Evolutionary conservation across 1,139 yeast genomes (phyloP).

Genomic region (Nakaseomyces nivariensis): DNA sequence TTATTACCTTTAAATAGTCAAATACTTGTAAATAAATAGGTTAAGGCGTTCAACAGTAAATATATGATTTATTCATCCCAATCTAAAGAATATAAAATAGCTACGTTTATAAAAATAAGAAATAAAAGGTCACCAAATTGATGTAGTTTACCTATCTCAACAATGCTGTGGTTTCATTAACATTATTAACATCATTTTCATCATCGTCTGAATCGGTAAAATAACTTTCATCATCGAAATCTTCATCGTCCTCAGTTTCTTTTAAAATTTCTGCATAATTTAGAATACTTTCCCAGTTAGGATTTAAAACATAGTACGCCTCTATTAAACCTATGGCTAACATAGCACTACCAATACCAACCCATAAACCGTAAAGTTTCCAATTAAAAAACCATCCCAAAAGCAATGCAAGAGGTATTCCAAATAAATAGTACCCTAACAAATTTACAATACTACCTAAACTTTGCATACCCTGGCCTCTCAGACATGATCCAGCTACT

Average conservation of each 20-base stretch:
- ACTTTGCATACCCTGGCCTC: slow-evolving; percentile 83
- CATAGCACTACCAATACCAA: slow-evolving; percentile 77
- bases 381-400: slow-evolving; percentile 48
- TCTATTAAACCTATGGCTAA: slow-evolving; percentile 58
- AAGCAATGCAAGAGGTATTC: slow-evolving; percentile 59
- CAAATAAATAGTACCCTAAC: slow-evolving; percentile 59
- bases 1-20: neutral
- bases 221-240: slow-evolving; percentile 19
- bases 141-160: neutral
- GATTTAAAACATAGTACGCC: slow-evolving; percentile 38
- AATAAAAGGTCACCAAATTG: neutral
- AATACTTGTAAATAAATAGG: neutral
- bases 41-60: neutral
- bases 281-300: slow-evolving; percentile 46
- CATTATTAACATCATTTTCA: slow-evolving; percentile 12
- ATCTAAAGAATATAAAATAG: neutral
- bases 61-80: slow-evolving; percentile 1
- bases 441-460: slow-evolving; percentile 75
- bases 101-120: neutral
- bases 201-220: slow-evolving; percentile 21
- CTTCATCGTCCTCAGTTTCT: slow-evolving; percentile 29
- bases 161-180: slow-evolving; percentile 8
- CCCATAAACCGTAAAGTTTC: slow-evolving; percentile 70
- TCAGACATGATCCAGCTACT: slow-evolving; percentile 70
- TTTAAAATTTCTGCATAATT: slow-evolving; percentile 37